These are phyloP conservation scores for Clavariopsis aquatica DNA, from an alignment of 495 filamentous ascomycete species.

Conservation along the genomic window DNA sequence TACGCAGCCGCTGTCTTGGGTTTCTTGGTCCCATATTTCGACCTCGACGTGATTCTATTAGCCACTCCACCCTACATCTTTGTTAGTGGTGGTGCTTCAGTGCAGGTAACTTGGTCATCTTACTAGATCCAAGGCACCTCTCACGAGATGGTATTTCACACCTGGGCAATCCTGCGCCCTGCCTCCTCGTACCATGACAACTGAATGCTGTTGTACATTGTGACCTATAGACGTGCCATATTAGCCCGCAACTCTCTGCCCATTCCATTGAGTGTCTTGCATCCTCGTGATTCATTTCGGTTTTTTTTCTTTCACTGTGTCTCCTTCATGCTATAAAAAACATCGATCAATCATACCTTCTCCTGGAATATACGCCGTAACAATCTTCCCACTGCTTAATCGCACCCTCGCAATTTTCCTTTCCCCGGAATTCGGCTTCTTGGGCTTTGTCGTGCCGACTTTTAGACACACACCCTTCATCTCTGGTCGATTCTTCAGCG, in stretches of 20 bases:
- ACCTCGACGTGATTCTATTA: constrained; percentile 76
- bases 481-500: constrained; percentile 71
- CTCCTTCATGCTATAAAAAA: background rate
- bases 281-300: background rate
- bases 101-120: constrained; percentile 44
- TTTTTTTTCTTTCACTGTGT: background rate
- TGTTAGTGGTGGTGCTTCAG: constrained; percentile 5
- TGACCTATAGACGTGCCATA: constrained; percentile 62
- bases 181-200: constrained; percentile 89
- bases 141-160: constrained; percentile 91
- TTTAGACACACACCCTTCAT: constrained; percentile 95
- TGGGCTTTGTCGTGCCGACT: constrained; percentile 87
- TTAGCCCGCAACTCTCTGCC: background rate
- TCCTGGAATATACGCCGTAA: constrained; percentile 91
- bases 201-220: constrained; percentile 98
- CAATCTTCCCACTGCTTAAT: constrained; percentile 79
- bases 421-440: constrained; percentile 98
- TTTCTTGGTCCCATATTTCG: constrained; percentile 99
- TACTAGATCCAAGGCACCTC: constrained; percentile 93
- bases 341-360: constrained; percentile 62
- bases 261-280: background rate
- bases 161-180: constrained; percentile 95
- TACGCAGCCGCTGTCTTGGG: constrained; percentile 74
- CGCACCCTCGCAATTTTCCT: constrained; percentile 87
- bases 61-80: constrained; percentile 80